Evolutionary conservation across 495 filamentous ascomycete genomes (phyloP).

Genomic region (Neurospora hispaniola): DNA sequence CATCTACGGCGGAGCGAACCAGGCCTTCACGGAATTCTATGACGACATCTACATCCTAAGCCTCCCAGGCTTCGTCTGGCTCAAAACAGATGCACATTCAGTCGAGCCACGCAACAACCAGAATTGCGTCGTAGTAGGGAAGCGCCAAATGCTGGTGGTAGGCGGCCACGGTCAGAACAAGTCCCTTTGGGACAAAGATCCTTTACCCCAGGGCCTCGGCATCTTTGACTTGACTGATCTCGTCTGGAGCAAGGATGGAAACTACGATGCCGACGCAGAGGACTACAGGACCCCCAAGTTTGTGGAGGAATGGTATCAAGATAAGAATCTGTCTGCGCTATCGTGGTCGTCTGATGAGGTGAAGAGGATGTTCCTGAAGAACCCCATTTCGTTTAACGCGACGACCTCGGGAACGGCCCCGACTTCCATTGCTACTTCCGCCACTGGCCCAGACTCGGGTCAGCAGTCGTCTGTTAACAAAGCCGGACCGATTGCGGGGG

Average conservation of each 20-base stretch:
- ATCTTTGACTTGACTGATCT: constrained; percentile 8
- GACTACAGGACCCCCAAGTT: constrained; percentile 2
- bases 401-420: background rate
- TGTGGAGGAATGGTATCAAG: constrained; percentile 5
- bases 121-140: constrained; percentile 24
- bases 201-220: constrained; percentile 1
- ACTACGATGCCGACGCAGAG: constrained; percentile 6
- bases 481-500: background rate
- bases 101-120: constrained; percentile 21
- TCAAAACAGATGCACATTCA: constrained; percentile 10
- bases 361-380: constrained; percentile 2
- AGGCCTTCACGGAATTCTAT: constrained; percentile 5
- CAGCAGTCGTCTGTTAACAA: background rate
- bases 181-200: background rate
- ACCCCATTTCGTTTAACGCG: background rate
- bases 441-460: background rate
- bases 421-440: background rate
- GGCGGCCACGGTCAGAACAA: constrained; percentile 11
- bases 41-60: constrained; percentile 30
- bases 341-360: constrained; percentile 6
- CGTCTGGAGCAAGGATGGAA: constrained; percentile 1
- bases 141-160: constrained; percentile 29
- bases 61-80: constrained; percentile 37
- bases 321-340: background rate
- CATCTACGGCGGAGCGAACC: constrained; percentile 23